phyloP scores from a whole-genome alignment of 345 rosid species.

The Salix purpurea region DNA sequence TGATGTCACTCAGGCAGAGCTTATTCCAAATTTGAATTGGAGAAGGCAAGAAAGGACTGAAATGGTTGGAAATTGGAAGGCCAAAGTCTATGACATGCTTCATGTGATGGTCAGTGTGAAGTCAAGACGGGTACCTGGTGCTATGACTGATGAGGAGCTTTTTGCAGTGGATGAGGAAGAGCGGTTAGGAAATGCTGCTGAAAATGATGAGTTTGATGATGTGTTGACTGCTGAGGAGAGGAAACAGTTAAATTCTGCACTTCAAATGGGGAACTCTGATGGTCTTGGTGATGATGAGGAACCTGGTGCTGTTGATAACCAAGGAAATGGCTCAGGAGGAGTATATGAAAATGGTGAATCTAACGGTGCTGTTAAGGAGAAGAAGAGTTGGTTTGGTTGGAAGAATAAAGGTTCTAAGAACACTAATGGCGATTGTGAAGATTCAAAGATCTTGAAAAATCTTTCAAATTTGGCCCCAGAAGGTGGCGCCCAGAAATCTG shows the following conservation, averaged over 20 bases:
- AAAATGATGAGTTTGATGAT: slow-evolving; percentile 65
- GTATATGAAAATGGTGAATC: slow-evolving; percentile 53
- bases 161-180: slow-evolving; percentile 84
- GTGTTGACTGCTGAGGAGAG: slow-evolving; percentile 90
- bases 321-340: slow-evolving; percentile 61
- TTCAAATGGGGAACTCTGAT: slow-evolving; percentile 61
- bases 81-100: slow-evolving; percentile 93
- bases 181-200: slow-evolving; percentile 51
- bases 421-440: slow-evolving; percentile 58
- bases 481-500: slow-evolving; percentile 51
- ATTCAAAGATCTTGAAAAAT: slow-evolving; percentile 58
- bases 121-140: slow-evolving; percentile 96
- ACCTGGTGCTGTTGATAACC: slow-evolving; percentile 43
- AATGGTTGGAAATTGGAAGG: slow-evolving; percentile 94
- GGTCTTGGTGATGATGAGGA: slow-evolving; percentile 69
- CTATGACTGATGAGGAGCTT: slow-evolving; percentile 96
- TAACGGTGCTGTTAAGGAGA: slow-evolving; percentile 61
- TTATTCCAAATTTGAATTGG: slow-evolving; percentile 87
- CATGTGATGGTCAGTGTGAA: slow-evolving; percentile 96
- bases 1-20: slow-evolving; percentile 95
- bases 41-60: slow-evolving; percentile 96
- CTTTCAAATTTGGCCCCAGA: slow-evolving; percentile 71
- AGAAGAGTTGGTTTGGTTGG: slow-evolving; percentile 97
- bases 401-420: slow-evolving; percentile 66
- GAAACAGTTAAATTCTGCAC: slow-evolving; percentile 74